Percentiles rank a stretch among this genome's conserved stretches.
Evolutionary conservation across 2,329 filamentous ascomycete genomes (phyloP).

Genomic region (Aaosphaeria pasadenensis): DNA sequence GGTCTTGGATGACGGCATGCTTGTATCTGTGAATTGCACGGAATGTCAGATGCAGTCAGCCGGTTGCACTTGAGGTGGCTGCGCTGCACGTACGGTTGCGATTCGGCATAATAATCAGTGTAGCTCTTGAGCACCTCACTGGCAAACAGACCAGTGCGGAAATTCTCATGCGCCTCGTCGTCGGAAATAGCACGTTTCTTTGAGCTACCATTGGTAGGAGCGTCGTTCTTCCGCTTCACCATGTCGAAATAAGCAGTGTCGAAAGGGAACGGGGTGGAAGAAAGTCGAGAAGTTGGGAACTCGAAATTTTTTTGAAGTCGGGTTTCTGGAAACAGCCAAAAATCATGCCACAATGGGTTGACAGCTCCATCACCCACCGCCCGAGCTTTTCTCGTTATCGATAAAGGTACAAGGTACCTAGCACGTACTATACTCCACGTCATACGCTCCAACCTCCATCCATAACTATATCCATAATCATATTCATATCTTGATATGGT

Average conservation of each 20-base stretch:
- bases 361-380: too few species aligned
- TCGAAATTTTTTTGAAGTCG: conserved; percentile 3
- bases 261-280: neutral
- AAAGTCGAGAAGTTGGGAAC: neutral
- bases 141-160: conserved; percentile 39
- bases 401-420: too few species aligned
- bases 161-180: conserved; percentile 38
- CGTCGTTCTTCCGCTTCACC: conserved; percentile 45
- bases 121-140: conserved; percentile 31
- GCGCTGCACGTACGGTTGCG: conserved; percentile 33
- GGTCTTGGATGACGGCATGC: conserved; percentile 80
- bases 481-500: too few species aligned
- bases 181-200: conserved; percentile 44
- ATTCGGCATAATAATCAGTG: conserved; percentile 34
- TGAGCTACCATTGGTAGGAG: conserved; percentile 32
- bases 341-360: too few species aligned
- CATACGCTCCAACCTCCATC: too few species aligned
- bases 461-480: too few species aligned
- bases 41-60: conserved; percentile 38
- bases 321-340: neutral
- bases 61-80: neutral
- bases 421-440: too few species aligned
- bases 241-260: neutral
- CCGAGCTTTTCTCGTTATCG: too few species aligned
- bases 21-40: conserved; percentile 61